A percentile compares a stretch with the other conserved stretches of the same genome.
These are phyloP conservation scores for Penicillium ucsense DNA, from an alignment of 495 filamentous ascomycete genomes.

Conservation along the genomic window DNA sequence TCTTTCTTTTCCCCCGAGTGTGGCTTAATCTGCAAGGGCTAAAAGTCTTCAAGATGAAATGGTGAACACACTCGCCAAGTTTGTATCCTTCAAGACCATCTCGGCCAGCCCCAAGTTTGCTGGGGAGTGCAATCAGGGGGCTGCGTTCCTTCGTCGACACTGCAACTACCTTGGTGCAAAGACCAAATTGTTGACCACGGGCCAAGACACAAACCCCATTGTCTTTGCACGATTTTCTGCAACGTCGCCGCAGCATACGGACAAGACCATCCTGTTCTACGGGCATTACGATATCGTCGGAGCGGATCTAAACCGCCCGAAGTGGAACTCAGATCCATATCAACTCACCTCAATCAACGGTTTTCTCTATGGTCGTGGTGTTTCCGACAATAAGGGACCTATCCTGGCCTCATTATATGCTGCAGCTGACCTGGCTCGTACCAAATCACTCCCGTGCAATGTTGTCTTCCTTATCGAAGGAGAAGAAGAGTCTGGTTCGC, in stretches of 20 bases:
- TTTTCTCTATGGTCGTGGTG: conserved; percentile 92
- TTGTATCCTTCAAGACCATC: conserved; percentile 83
- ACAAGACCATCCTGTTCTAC: conserved; percentile 91
- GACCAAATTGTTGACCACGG: conserved; percentile 73
- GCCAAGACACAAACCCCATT: conserved; percentile 70
- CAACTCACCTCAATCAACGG: conserved; percentile 76
- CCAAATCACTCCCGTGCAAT: conserved; percentile 70
- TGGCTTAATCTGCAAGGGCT: too few species aligned
- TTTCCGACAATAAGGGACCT: conserved; percentile 94
- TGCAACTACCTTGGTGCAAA: conserved; percentile 86
- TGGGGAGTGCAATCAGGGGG: conserved; percentile 85
- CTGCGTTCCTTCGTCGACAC: conserved; percentile 76
- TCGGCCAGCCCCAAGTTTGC: conserved; percentile 75
- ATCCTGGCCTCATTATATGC: conserved; percentile 89
- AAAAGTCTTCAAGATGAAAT: conserved; percentile 52
- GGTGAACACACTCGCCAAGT: conserved; percentile 69
- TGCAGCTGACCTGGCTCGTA: conserved; percentile 72
- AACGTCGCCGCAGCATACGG: conserved; percentile 40
- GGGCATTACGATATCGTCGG: conserved; percentile 99
- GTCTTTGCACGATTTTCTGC: conserved; percentile 82
- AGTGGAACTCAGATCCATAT: conserved; percentile 85
- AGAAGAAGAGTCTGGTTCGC: conserved; percentile 89
- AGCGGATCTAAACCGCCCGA: conserved; percentile 63
- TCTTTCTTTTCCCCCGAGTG: background rate
- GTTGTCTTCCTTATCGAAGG: conserved; percentile 92